phyloP scores from a whole-genome alignment of 192 early-diverging fungal species.

The Backusella circina region DNA sequence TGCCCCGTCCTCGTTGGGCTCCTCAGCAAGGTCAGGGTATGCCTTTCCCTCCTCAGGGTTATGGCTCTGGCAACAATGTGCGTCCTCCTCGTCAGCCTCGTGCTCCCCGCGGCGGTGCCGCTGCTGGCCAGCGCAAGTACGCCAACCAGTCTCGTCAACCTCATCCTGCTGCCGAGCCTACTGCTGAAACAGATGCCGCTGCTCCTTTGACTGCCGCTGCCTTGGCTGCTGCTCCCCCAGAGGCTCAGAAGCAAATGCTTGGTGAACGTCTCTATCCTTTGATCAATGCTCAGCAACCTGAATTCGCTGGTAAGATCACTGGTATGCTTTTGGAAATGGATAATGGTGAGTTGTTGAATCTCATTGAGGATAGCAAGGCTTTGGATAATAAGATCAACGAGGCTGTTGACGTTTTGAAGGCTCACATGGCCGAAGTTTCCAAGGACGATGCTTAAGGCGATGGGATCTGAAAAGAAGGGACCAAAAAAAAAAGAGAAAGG shows the following conservation, averaged over 20 bases:
- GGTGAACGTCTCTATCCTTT: constrained; percentile 94
- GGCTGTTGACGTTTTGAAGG: constrained; percentile 78
- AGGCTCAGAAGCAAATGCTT: constrained; percentile 93
- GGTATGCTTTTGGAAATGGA: constrained; percentile 99
- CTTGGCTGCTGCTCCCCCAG: constrained; percentile 71
- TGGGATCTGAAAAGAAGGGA: no score
- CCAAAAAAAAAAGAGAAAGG: no score
- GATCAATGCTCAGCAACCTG: constrained; percentile 60
- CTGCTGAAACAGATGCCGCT: constrained; percentile 1
- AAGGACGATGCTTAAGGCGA: not conserved
- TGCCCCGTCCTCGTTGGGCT: constrained; percentile 33
- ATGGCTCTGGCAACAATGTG: constrained; percentile 39
- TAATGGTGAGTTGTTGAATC: constrained; percentile 85
- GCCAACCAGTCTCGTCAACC: constrained; percentile 17
- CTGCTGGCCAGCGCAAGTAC: constrained; percentile 34
- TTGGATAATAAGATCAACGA: constrained; percentile 81
- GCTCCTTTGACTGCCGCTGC: constrained; percentile 57
- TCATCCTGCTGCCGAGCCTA: not conserved
- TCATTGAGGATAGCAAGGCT: constrained; percentile 80
- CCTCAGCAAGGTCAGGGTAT: constrained; percentile 31
- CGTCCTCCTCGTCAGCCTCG: constrained; percentile 44
- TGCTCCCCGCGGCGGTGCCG: constrained; percentile 41
- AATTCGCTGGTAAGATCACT: constrained; percentile 93
- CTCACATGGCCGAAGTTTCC: constrained; percentile 38
- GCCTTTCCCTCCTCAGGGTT: constrained; percentile 30